phyloP scores from a whole-genome alignment of 2,329 filamentous ascomycete genomes.

The Sarocladium strictum region DNA sequence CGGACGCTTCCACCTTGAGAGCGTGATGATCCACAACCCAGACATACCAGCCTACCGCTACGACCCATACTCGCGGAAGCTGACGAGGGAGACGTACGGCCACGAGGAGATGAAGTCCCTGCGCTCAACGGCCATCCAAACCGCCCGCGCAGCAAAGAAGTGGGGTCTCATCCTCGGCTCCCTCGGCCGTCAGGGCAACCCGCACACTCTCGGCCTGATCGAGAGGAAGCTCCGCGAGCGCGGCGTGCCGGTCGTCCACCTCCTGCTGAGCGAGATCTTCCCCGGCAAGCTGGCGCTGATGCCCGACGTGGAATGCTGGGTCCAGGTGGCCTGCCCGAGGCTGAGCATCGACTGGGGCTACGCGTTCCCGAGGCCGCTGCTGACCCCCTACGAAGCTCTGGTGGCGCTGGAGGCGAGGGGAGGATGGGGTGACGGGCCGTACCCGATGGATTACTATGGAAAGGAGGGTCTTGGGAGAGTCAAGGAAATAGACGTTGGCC shows the following conservation, averaged over 20 bases:
- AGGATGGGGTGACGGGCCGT: slow-evolving; percentile 70
- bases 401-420: slow-evolving; percentile 77
- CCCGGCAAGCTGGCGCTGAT: slow-evolving; percentile 92
- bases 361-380: slow-evolving; percentile 78
- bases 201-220: slow-evolving; percentile 82
- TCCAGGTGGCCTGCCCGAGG: slow-evolving; percentile 94
- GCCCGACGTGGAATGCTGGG: slow-evolving; percentile 93
- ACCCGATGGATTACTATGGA: slow-evolving; percentile 98
- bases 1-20: slow-evolving; percentile 92
- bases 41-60: slow-evolving; percentile 87
- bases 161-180: slow-evolving; percentile 96
- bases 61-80: slow-evolving; percentile 87
- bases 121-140: slow-evolving; percentile 68
- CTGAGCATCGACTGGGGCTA: slow-evolving; percentile 99
- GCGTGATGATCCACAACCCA: slow-evolving; percentile 98
- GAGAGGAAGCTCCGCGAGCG: slow-evolving; percentile 66
- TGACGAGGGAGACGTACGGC: slow-evolving; percentile 87
- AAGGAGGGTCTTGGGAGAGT: slow-evolving; percentile 85
- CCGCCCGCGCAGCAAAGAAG: slow-evolving; percentile 71
- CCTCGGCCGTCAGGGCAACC: slow-evolving; percentile 90
- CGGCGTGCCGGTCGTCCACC: slow-evolving; percentile 75
- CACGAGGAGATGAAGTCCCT: slow-evolving; percentile 86
- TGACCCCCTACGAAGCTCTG: slow-evolving; percentile 93
- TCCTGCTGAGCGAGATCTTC: slow-evolving; percentile 92
- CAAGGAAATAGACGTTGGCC: slow-evolving; percentile 33